Evolutionary conservation across 2,329 filamentous ascomycete genomes (phyloP).

Genomic region (Blastomyces parvus): DNA sequence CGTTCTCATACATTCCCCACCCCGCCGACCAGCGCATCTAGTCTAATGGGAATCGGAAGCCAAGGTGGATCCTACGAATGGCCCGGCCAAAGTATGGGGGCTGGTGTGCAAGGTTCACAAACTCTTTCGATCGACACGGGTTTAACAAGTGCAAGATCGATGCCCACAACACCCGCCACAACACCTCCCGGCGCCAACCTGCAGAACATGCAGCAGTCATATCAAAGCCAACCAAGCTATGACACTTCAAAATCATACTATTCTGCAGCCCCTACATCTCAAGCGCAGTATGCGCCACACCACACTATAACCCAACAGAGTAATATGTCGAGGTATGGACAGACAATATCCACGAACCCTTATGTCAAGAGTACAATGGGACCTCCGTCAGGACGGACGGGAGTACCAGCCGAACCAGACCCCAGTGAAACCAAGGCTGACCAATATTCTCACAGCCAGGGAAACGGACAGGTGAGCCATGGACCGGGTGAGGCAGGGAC

Average conservation of each 20-base stretch:
- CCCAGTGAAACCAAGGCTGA: constrained; percentile 60
- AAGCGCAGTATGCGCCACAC: constrained; percentile 59
- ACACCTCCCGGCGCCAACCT: constrained; percentile 72
- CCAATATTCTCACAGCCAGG: constrained; percentile 47
- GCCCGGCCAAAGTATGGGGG: constrained; percentile 55
- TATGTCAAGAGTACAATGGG: constrained; percentile 87
- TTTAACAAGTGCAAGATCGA: constrained; percentile 68
- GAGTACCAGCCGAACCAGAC: constrained; percentile 51
- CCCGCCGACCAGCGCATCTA: constrained; percentile 84
- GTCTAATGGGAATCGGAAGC: constrained; percentile 66
- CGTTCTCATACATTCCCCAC: constrained; percentile 89
- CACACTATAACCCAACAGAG: constrained; percentile 52
- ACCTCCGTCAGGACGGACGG: constrained; percentile 58
- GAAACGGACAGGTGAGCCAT: constrained; percentile 47
- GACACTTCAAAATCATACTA: constrained; percentile 73
- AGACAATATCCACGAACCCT: constrained; percentile 42
- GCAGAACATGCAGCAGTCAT: constrained; percentile 71
- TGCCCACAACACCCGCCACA: constrained; percentile 83
- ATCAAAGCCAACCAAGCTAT: constrained; percentile 62
- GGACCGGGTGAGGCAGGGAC: constrained; percentile 54
- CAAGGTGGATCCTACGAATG: constrained; percentile 72
- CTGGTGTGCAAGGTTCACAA: constrained; percentile 53
- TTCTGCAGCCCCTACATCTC: constrained; percentile 55
- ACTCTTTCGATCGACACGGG: constrained; percentile 72
- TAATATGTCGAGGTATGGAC: constrained; percentile 59